A percentile compares a stretch with the other conserved stretches of the same genome.
Conservation (phyloP, 176 grass and related monocot species). For the Carex pumila region DNA sequence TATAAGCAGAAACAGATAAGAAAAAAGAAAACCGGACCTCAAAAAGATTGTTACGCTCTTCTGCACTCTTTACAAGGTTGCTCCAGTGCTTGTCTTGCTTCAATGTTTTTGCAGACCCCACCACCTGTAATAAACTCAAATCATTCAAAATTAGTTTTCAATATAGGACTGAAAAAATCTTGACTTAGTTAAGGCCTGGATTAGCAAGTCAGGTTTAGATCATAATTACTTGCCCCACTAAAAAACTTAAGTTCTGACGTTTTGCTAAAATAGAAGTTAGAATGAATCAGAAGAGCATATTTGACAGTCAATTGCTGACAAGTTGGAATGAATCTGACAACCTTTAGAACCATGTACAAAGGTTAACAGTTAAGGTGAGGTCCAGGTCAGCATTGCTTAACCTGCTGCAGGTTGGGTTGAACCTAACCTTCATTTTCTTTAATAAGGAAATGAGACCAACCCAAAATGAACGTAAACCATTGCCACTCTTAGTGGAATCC, state of each 20-base stretch:
- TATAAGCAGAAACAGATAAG: not conserved
- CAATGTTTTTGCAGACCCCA: constrained; percentile 81
- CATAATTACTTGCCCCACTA: too few relatives aligned
- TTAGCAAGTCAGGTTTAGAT: too few relatives aligned
- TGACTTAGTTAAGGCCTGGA: too few relatives aligned
- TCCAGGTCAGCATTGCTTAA: not conserved
- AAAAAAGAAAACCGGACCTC: constrained; percentile 33
- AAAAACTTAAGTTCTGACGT: not conserved
- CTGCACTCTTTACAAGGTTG: constrained; percentile 76
- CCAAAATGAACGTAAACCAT: not conserved
- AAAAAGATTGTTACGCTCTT: constrained; percentile 48
- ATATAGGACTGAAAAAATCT: not conserved
- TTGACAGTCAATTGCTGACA: not conserved
- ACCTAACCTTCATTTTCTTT: not conserved
- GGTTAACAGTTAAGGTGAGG: not conserved
- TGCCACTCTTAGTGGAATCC: not conserved
- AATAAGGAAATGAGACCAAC: not conserved
- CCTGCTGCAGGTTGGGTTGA: not conserved
- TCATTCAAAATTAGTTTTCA: constrained; percentile 23
- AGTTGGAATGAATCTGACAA: not conserved
- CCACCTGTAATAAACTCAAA: constrained; percentile 34
- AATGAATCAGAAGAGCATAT: not conserved
- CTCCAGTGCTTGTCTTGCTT: constrained; percentile 80
- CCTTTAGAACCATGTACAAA: not conserved
- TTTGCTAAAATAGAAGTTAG: not conserved